Evolutionary conservation across 1,139 yeast genomes (phyloP).

Genomic region (Yamadazyma songkhlaensis): DNA sequence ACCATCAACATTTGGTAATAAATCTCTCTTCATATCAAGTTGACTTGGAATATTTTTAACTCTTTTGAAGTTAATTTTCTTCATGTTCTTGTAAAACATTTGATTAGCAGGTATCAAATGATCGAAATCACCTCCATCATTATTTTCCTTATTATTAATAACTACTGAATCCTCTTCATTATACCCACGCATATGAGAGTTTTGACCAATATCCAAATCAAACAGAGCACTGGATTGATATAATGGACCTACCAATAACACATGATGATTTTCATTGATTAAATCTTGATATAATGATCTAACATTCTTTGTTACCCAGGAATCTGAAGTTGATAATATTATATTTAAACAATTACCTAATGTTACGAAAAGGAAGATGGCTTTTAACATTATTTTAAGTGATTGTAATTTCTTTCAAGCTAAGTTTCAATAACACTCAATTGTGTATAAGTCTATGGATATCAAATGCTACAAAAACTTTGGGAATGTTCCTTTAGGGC

Average conservation of each 20-base stretch:
- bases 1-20: constrained; percentile 4
- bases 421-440: no score
- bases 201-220: constrained; percentile 4
- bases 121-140: constrained; percentile 35
- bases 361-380: no score
- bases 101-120: constrained; percentile 34
- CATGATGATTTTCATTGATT: constrained; percentile 27
- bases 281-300: constrained; percentile 27
- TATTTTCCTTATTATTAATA: not conserved
- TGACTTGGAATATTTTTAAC: constrained; percentile 15
- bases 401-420: no score
- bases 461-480: no score
- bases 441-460: no score
- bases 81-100: constrained; percentile 23
- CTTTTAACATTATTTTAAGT: no score
- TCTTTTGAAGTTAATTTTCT: constrained; percentile 17
- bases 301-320: constrained; percentile 40
- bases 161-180: not conserved
- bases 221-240: constrained; percentile 15
- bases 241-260: constrained; percentile 31
- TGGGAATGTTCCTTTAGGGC: no score
- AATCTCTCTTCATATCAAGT: not conserved
- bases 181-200: not conserved
- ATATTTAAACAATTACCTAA: constrained; percentile 21
- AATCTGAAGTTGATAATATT: constrained; percentile 32